phyloP scores from a whole-genome alignment of 2,329 filamentous ascomycete species.

The Xylariaceae sp. region DNA sequence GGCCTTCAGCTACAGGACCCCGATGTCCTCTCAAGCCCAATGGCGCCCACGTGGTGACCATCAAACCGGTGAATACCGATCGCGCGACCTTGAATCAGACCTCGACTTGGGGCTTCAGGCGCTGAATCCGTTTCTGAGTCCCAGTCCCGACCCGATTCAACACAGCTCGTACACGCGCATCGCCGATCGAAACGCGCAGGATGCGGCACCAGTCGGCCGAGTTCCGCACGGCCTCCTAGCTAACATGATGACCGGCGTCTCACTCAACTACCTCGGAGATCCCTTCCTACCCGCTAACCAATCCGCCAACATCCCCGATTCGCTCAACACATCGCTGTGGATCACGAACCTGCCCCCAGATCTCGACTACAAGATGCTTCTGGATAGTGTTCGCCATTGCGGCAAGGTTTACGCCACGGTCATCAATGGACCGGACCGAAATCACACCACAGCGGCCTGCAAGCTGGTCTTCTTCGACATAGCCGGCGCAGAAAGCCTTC shows the following conservation, averaged over 20 bases:
- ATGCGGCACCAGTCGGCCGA: not conserved
- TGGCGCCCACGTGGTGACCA: not conserved
- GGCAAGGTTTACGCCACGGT: slow-evolving; percentile 49
- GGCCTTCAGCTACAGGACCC: not conserved
- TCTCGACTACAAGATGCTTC: slow-evolving; percentile 40
- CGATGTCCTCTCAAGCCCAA: not conserved
- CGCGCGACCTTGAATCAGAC: no score
- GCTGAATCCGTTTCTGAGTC: no score
- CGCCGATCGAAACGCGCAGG: not conserved
- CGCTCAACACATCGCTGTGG: slow-evolving; percentile 48
- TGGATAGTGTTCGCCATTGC: slow-evolving; percentile 39
- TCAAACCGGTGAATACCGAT: no score
- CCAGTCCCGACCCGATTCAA: not conserved
- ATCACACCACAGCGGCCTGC: slow-evolving; percentile 30
- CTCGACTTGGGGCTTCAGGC: no score
- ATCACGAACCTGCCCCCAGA: slow-evolving; percentile 45
- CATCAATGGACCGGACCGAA: slow-evolving; percentile 44
- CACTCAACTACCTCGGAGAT: slow-evolving; percentile 36
- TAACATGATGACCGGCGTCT: slow-evolving; percentile 6
- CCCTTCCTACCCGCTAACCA: slow-evolving; percentile 34
- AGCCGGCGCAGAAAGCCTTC: slow-evolving; percentile 43
- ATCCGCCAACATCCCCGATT: slow-evolving; percentile 36
- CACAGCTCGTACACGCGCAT: not conserved
- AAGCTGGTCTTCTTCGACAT: slow-evolving; percentile 45
- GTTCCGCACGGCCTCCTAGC: not conserved